Evolutionary conservation across 2,329 filamentous ascomycete species (phyloP), one percentile per base, ranked within the genome.

Genomic region (Fusarium heterosporum): DNA sequence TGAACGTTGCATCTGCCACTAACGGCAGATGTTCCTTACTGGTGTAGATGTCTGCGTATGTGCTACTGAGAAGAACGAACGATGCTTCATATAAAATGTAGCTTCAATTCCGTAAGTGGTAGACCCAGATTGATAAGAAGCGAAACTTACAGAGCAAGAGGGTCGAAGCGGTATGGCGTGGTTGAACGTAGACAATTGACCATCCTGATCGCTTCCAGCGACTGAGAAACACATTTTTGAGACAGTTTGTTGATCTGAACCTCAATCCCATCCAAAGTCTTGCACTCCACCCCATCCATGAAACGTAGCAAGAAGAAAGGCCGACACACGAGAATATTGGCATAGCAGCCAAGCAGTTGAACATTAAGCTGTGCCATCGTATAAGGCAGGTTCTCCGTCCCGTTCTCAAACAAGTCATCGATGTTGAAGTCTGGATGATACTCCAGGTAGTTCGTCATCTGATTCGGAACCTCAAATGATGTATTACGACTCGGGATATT

Each of bases 251-350:
- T 79, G 72, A 83, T 79, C 29, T 74, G 76, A 28, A 75, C 38
- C 12, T 55, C 41, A 8, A 46, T 38, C 4, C 19, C 43, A 5
- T 55, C 55, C 3, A 48, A 40, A 8, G 45, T 51, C 12, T 46
- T 46, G 16, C 17, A 12, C n/a, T 62, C 49, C 16, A 76, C 74
- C 3, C 74, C 71, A 71, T 78, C 77, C 55, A 80, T 86, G 39
- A 89, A 79, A 13, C 88, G 80, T 57, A 84, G 85, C 14, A 90
- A 76, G 58, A 90, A 88, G 72, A 90, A 90, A 0, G 89, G 88
- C 28, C 89, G 81, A 2, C 86, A 89, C 2, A 91, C 80, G 1
- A 91, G 79, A 26, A 90, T 83, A 40, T 89, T 83, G 1, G 87
- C 86, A 71, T 90, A 87, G 55, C 83, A 85, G 57, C 89, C 86